phyloP scores from a whole-genome alignment of 352 stramenopile species.

The Phytophthora sp. region DNA sequence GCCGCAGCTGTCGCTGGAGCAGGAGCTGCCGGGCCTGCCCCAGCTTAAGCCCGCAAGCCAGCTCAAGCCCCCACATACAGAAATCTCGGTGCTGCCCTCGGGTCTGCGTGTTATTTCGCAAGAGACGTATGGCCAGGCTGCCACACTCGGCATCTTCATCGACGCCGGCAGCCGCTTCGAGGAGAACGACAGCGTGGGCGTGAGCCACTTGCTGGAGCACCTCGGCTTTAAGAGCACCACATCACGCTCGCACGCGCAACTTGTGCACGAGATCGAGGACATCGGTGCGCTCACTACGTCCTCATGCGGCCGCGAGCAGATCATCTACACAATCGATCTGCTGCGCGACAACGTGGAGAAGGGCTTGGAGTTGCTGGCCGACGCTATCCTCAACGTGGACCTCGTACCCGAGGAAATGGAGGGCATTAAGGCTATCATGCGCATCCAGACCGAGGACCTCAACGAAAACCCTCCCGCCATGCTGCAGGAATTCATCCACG shows the following conservation, averaged over 20 bases:
- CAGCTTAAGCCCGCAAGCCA: constrained; percentile 87
- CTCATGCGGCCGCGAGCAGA: constrained; percentile 94
- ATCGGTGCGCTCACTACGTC: constrained; percentile 93
- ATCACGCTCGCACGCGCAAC: constrained; percentile 80
- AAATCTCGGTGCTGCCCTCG: constrained; percentile 93
- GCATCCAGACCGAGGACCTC: constrained; percentile 94
- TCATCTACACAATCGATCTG: constrained; percentile 97
- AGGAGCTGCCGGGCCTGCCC: constrained; percentile 74
- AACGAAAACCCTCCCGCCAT: constrained; percentile 85
- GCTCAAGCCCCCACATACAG: constrained; percentile 86
- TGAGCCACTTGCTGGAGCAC: constrained; percentile 95
- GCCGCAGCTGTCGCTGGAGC: constrained; percentile 61
- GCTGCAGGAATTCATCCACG: constrained; percentile 87
- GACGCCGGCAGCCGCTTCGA: constrained; percentile 91
- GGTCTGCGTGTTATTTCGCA: constrained; percentile 96
- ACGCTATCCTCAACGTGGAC: constrained; percentile 86
- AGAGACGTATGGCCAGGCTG: constrained; percentile 96
- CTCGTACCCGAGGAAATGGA: constrained; percentile 90
- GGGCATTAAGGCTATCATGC: constrained; percentile 93
- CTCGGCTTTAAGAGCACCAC: constrained; percentile 95
- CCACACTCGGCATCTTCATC: constrained; percentile 94
- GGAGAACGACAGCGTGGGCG: constrained; percentile 77
- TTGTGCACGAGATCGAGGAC: constrained; percentile 92
- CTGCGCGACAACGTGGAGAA: constrained; percentile 93
- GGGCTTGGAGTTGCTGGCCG: constrained; percentile 91